Base-by-base conservation (phyloP, 129 eudicot genomes). In the Chrysanthemum makinoi region DNA sequence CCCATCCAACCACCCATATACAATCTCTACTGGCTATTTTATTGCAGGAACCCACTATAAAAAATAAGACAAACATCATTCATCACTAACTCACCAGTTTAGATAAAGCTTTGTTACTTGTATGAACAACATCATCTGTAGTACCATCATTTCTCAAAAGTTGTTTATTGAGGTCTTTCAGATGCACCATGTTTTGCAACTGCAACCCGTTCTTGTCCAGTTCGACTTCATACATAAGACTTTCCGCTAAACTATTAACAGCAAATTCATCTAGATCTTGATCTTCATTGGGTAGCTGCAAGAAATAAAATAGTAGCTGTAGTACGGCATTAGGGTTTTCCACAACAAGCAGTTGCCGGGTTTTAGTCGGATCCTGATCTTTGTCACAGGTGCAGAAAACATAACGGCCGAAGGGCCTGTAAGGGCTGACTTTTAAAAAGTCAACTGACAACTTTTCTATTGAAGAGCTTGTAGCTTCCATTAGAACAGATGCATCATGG, bases 381-480 rank as follows among this genome's bases (percentile, higher is more conserved):
- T 78, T 80, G 58, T 54, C 81, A 1, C 76, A 72, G 46, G 81
- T 74, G 56, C 89, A 83, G 77, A 92, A 86, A 10, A 92, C 71
- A 7, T 83, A 92, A 3, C 43, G 65, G 10, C 96, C 98, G 17
- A 83, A 92, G 33, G 96, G 95, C 70, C 95, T 78, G 77, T 92
- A 89, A 10, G 96, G 95, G 62, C 89, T 81, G 62, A 89, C 88
- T 66, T 87, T 79, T 13, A 85, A 56, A 19, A 80, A 84, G 24
- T 83, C 83, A 26, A 2, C 49, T 2, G 89, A 64, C 15, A 92
- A 63, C 59, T 74, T 89, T 14, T 79, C 88, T 50, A 77, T 78
- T 65, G 88, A 15, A 26, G 77, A 69, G 61, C 80, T 80, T 46
- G 95, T 81, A 81, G 85, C 54, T 57, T 89, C 91, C 87, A 77